phyloP scores from a whole-genome alignment of 169 alveolate species.

The Babesia microti region DNA sequence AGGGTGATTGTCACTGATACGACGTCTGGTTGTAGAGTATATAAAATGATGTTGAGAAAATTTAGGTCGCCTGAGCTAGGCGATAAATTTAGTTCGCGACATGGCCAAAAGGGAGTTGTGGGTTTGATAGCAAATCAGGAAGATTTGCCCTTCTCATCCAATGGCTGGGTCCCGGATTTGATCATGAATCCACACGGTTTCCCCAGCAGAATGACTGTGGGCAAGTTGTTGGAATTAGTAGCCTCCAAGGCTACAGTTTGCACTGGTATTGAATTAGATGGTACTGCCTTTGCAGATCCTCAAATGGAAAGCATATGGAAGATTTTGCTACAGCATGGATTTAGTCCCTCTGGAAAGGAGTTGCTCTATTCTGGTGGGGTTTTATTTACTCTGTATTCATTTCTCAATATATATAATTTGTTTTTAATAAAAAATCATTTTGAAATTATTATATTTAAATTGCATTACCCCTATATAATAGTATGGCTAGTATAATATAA shows the following conservation, averaged over 20 bases:
- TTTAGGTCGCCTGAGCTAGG: constrained; percentile 96
- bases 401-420: not conserved
- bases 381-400: not conserved
- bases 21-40: constrained; percentile 76
- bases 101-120: constrained; percentile 99
- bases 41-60: constrained; percentile 84
- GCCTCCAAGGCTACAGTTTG: constrained; percentile 92
- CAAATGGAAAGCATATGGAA: constrained; percentile 80
- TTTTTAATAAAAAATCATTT: too few relatives aligned
- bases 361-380: constrained; percentile 87
- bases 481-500: too few relatives aligned
- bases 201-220: constrained; percentile 99
- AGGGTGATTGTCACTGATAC: constrained; percentile 86
- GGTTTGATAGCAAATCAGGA: constrained; percentile 96
- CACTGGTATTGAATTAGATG: constrained; percentile 89
- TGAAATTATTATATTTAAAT: too few relatives aligned
- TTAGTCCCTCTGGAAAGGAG: constrained; percentile 83
- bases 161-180: constrained; percentile 99
- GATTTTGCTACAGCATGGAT: constrained; percentile 86
- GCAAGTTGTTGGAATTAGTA: constrained; percentile 92
- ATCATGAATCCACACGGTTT: constrained; percentile 99
- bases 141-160: constrained; percentile 96
- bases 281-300: constrained; percentile 96
- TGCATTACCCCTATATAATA: too few relatives aligned
- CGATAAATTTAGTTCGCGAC: constrained; percentile 96